Conservation (phyloP, 2,329 filamentous ascomycete genomes). For the Colletotrichum shisoi region DNA sequence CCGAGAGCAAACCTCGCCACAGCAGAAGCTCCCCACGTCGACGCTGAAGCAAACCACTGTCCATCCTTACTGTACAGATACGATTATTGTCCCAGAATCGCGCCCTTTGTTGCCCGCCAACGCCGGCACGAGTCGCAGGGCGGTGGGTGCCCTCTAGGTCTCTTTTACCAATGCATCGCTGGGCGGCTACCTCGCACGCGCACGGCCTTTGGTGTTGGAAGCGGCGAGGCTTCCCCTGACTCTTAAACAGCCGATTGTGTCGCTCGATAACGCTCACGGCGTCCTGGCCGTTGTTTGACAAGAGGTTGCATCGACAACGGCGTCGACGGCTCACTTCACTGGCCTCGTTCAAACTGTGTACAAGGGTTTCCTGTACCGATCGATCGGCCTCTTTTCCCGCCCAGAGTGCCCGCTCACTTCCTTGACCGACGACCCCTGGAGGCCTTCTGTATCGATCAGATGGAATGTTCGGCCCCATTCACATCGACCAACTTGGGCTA, state of each 20-base stretch:
- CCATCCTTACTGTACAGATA: not conserved
- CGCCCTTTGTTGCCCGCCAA: not conserved
- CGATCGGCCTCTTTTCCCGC: constrained; percentile 31
- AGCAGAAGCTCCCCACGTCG: not conserved
- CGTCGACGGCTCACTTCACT: constrained; percentile 26
- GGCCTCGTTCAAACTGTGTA: constrained; percentile 26
- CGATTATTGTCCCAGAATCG: not conserved
- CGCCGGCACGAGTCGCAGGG: constrained; percentile 16
- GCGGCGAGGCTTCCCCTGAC: constrained; percentile 33
- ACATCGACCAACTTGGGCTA: constrained; percentile 9
- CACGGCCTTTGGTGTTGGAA: constrained; percentile 27
- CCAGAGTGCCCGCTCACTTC: constrained; percentile 18
- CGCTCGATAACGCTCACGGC: constrained; percentile 15
- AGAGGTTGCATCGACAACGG: constrained; percentile 23
- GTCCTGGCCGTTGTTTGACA: constrained; percentile 15
- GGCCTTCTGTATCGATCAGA: constrained; percentile 17
- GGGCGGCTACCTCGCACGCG: not conserved
- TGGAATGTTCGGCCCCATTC: constrained; percentile 21
- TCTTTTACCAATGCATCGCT: not conserved
- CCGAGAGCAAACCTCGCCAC: not conserved
- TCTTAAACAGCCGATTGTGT: constrained; percentile 33
- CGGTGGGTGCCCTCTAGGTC: constrained; percentile 8
- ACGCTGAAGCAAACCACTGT: not conserved
- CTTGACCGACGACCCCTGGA: constrained; percentile 16
- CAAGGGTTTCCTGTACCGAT: constrained; percentile 30